phyloP scores from a whole-genome alignment of 441 rosid genomes.

The Oxalis stricta region DNA sequence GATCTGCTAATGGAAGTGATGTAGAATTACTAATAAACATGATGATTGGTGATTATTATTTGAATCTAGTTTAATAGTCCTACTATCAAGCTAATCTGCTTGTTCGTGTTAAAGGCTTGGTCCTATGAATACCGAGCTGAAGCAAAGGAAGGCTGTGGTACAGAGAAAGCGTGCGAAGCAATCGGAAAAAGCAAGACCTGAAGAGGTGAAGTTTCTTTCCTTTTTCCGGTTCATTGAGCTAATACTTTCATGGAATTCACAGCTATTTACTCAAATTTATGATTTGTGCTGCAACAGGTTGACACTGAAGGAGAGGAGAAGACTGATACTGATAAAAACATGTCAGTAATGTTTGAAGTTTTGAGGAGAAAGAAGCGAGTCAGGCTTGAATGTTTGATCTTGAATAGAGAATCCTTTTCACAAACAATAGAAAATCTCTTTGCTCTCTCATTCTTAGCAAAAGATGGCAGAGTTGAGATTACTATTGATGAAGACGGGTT shows the following conservation, averaged over 20 bases:
- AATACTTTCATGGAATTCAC: neutral
- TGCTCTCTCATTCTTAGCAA: slow-evolving; percentile 65
- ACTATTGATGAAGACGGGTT: slow-evolving; percentile 33
- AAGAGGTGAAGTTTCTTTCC: slow-evolving; percentile 30
- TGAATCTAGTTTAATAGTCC: too few relatives aligned
- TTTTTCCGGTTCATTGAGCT: neutral
- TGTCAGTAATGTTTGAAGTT: slow-evolving; percentile 49
- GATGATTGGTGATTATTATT: neutral
- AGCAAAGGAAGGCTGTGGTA: slow-evolving; percentile 26
- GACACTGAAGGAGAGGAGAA: slow-evolving; percentile 33
- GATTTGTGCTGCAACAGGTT: slow-evolving; percentile 22
- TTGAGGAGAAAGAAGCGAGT: slow-evolving; percentile 31
- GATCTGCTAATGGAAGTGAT: too few relatives aligned
- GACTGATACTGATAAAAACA: slow-evolving; percentile 58
- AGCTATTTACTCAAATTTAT: neutral
- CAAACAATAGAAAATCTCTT: slow-evolving; percentile 70
- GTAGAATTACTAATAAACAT: too few relatives aligned
- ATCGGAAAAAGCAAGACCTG: slow-evolving; percentile 40
- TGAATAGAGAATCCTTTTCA: slow-evolving; percentile 57
- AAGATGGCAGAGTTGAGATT: slow-evolving; percentile 66
- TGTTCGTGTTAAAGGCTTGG: slow-evolving; percentile 38
- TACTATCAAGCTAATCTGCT: neutral
- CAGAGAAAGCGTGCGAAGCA: slow-evolving; percentile 26
- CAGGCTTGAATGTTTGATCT: slow-evolving; percentile 44
- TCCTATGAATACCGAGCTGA: slow-evolving; percentile 46